Evolutionary conservation across 495 filamentous ascomycete species (phyloP), one percentile per base, ranked within the genome.

Genomic region (Bathelium albidoporum): DNA sequence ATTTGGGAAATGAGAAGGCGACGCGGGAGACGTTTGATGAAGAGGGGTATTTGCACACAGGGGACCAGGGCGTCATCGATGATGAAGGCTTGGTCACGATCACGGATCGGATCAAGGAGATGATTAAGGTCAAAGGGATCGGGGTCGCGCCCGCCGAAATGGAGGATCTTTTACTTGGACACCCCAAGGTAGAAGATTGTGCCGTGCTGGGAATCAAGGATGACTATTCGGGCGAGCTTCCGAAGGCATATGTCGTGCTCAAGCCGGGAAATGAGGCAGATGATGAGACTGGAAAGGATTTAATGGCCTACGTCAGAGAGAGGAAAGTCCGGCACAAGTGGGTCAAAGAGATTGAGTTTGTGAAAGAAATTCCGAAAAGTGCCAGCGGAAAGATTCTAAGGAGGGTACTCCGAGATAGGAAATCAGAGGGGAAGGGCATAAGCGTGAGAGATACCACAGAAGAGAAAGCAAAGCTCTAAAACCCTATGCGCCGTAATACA

Each of bases 81-180:
- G 64, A 71, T 11, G 68, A 76, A 32, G 86, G 87, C 22, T 81
- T 88, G 65, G 74, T 91, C 58, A 77, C 81, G 26, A 90, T 94
- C 58, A 85, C 83, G 1, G 89, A 91, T 58, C 79, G 89, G 0
- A 85, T 92, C 62, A 90, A 90, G 76, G 87, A 89, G 73, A 79
- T 88, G 76, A 88, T 89, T 71, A 89, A 89, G 70, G 87, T 89
- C 24, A 87, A 88, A 65, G 87, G 85, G 2, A 84, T 86, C 64
- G 83, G 80, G 24, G 86, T 90, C 32, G 86, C 85, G 53, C 87
- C 86, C 0, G 86, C 85, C 0, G 87, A 89, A 72, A 73, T 89
- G 1, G 87, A 89, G 68, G 85, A 86, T 62, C 71, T 84, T 22
- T 66, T 87, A 9, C 76, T 87, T 2, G 82, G 82, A 0, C 81